Evolutionary conservation across 495 filamentous ascomycete species (phyloP).

Genomic region (Geoglossum glabrum): DNA sequence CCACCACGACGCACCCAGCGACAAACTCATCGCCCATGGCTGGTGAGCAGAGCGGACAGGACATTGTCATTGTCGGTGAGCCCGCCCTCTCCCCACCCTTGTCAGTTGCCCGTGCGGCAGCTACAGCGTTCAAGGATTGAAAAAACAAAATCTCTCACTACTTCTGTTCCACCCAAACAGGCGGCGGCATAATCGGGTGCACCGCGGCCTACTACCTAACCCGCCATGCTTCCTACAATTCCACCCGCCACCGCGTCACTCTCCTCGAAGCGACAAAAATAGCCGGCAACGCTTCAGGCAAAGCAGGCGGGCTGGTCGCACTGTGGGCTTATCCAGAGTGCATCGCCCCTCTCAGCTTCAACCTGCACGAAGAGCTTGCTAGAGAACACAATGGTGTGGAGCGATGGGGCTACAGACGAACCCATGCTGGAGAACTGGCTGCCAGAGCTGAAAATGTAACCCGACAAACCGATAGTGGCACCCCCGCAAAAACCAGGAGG

Average conservation of each 20-base stretch:
- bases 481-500: slow-evolving; percentile 18
- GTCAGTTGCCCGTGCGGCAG: background rate
- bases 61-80: background rate
- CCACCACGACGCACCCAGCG: background rate
- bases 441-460: no score
- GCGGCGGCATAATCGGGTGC: slow-evolving; percentile 87
- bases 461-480: no score
- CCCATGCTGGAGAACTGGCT: slow-evolving; percentile 55
- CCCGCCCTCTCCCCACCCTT: background rate
- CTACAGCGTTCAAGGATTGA: background rate
- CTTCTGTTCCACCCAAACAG: slow-evolving; percentile 20
- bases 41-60: background rate
- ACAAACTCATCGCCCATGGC: background rate
- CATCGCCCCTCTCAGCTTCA: slow-evolving; percentile 74
- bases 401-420: slow-evolving; percentile 70
- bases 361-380: slow-evolving; percentile 67
- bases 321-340: slow-evolving; percentile 81
- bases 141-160: background rate
- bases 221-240: slow-evolving; percentile 67
- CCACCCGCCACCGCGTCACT: slow-evolving; percentile 54
- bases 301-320: slow-evolving; percentile 79
- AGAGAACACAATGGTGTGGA: slow-evolving; percentile 61
- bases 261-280: slow-evolving; percentile 78
- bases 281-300: slow-evolving; percentile 82
- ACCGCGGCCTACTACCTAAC: slow-evolving; percentile 89